Base-by-base conservation (phyloP, 371 early-diverging fungal genomes). In the Choanephora cucurbitarum region DNA sequence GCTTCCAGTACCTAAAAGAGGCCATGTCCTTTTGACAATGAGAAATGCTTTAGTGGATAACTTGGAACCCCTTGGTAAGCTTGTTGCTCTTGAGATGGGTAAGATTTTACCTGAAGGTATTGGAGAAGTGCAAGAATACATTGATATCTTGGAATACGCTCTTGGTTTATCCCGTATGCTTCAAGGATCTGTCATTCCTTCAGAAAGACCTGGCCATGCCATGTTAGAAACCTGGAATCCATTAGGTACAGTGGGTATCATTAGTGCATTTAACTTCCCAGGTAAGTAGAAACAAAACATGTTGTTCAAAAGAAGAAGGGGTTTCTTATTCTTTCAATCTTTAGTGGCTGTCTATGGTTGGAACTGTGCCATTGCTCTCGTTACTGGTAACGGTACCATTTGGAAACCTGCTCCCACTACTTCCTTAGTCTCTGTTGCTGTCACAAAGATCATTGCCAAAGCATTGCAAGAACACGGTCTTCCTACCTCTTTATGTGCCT, bases 191-290 rank as follows among this genome's bases (percentile, higher is more conserved):
- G 88, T 97, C 22, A 86, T 98, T 48, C 98, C 98, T 11, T 89
- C 89, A 48, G 98, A 98, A 69, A 81, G 96, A 13, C 92, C 95
- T 15, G 96, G 95, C 11, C 98, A 98, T 71, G 82, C 90, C 55
- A 94, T 98, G 95, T 84, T 95, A 77, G 98, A 98, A 72, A 87
- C 93, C 54, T 97, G 92, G 94, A 93, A 97, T 66, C 98, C 98
- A 18, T 77, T 97, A 19, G 98, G 98, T 44, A 84, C 85, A 14
- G 91, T 95, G 6, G 98, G 97, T 61, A 93, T 98, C 57, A 95
- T 98, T 61, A 91, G 93, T 34, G 97, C 98, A 7, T 98, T 95
- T 76, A 93, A 94, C 73, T 95, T 91, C 66, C 78, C 78, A 42
- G 88, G 76, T 76, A 76, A 57, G 37, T 44, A 14, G n/a, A 18